Evolutionary conservation across 208 protist species (phyloP).

Genomic region (Crithidia acanthocephali): DNA sequence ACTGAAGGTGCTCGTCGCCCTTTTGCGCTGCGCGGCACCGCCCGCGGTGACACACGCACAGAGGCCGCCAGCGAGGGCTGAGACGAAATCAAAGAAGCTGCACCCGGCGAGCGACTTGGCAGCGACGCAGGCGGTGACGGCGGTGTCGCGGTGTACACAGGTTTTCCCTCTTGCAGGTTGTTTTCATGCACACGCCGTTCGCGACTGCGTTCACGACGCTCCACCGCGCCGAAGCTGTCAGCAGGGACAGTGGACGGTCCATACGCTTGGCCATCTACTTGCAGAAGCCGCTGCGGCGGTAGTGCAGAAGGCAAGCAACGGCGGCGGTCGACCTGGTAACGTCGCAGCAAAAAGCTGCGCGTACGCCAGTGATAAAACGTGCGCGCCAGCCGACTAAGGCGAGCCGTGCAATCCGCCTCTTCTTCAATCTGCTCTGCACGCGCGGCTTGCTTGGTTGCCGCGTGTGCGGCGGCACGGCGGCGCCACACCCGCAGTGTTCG

Average conservation of each 20-base stretch:
- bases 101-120: too few relatives aligned
- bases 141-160: background rate
- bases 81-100: background rate
- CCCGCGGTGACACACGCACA: constrained; percentile 1
- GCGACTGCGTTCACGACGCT: too few relatives aligned
- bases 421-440: background rate
- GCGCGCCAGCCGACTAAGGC: constrained; percentile 16
- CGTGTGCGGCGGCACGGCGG: constrained; percentile 19
- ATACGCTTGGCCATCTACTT: too few relatives aligned
- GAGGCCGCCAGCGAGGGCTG: background rate
- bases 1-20: too few relatives aligned
- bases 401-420: constrained; percentile 5
- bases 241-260: too few relatives aligned
- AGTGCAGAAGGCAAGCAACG: constrained; percentile 15
- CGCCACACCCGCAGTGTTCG: constrained; percentile 30
- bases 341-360: constrained; percentile 9
- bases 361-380: constrained; percentile 45
- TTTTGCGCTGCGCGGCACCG: background rate
- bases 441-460: background rate
- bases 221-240: too few relatives aligned
- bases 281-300: too few relatives aligned
- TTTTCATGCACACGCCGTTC: too few relatives aligned
- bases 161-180: background rate
- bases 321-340: constrained; percentile 32
- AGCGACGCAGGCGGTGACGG: background rate